These are phyloP conservation scores for Curvularia sp. DNA, from an alignment of 2,329 filamentous ascomycete genomes.

Conservation along the genomic window DNA sequence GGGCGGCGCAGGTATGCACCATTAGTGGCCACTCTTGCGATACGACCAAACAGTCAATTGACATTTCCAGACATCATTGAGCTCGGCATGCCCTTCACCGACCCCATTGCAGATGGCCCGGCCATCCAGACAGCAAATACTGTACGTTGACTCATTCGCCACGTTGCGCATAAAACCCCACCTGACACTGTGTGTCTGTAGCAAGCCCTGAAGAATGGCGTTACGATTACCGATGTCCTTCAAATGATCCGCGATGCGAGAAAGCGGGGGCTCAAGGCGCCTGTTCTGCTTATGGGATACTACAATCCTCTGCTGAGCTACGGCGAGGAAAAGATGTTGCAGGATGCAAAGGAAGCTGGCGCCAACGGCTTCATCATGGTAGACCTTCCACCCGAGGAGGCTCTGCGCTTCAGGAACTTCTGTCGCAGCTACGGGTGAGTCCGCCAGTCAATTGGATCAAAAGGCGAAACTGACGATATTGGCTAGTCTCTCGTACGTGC, in stretches of 20 bases:
- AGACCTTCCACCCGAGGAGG: conserved; percentile 94
- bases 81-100: conserved; percentile 94
- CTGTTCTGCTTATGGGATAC: conserved; percentile 96
- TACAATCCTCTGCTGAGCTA: conserved; percentile 96
- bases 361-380: conserved; percentile 98
- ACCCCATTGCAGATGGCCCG: conserved; percentile 96
- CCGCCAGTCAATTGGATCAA: conserved; percentile 10
- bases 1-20: conserved; percentile 78
- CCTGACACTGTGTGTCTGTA: conserved; percentile 38
- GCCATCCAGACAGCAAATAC: conserved; percentile 97
- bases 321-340: conserved; percentile 86
- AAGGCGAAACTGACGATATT: conserved; percentile 24
- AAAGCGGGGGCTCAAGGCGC: conserved; percentile 76
- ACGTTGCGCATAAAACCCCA: conserved; percentile 11
- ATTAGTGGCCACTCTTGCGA: not conserved
- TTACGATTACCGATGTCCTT: conserved; percentile 80
- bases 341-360: conserved; percentile 82
- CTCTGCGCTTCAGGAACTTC: conserved; percentile 85
- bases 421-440: conserved; percentile 78
- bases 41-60: conserved; percentile 19
- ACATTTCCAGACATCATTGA: conserved; percentile 80
- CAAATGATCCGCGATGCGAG: conserved; percentile 85
- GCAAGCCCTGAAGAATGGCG: conserved; percentile 83
- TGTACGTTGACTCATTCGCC: conserved; percentile 55
- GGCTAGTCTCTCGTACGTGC: conserved; percentile 84